Base-by-base conservation (phyloP, 768 basidiomycete genomes). In the Tulasnella sp. region DNA sequence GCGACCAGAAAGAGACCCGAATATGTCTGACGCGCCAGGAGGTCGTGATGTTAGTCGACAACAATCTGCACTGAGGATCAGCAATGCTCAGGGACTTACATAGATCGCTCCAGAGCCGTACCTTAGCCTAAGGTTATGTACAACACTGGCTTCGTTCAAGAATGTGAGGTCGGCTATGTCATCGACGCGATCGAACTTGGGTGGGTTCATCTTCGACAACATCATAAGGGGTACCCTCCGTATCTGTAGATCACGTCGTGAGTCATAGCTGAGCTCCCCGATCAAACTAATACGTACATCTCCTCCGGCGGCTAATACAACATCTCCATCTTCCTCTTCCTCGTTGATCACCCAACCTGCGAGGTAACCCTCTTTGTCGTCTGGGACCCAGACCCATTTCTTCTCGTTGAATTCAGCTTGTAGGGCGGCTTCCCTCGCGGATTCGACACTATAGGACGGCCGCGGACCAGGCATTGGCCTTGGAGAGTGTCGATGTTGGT, bases 151-250 rank as follows among this genome's bases (percentile, higher is more conserved):
- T 77, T 99, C 96, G 70, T 98, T 98, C 60, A 98, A 76, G 73
- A 92, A 96, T 0, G 96, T 97, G 62, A 99, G 77, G 73, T 98
- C 93, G 43, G 96, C 96, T 63, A 98, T 98, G 70, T 99, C 96
- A 64, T 92, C 91, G 3, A 93, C 93, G 30, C 91, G 81, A 74
- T 98, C 93, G 70, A 98, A 99, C 72, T 97, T 96, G 46, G 93
- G 93, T 24, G 93, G 93, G 67, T 97, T 97, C 92, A 94, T 94
- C 76, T 93, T 93, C 67, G 85, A 88, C 42, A 96, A 72, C 21
- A 83, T 80, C 63, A 90, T 85, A 63, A 92, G 77, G 15, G 87
- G 84, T 17, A 58, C 44, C 19, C 56, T 22, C 15, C 48, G 44
- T n/a, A 48, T 5, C 56, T 58, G 29, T 41, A 22, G 21, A 2